These are phyloP conservation scores for Verticillium tricorpus DNA, from an alignment of 2,329 filamentous ascomycete genomes.

Conservation along the genomic window DNA sequence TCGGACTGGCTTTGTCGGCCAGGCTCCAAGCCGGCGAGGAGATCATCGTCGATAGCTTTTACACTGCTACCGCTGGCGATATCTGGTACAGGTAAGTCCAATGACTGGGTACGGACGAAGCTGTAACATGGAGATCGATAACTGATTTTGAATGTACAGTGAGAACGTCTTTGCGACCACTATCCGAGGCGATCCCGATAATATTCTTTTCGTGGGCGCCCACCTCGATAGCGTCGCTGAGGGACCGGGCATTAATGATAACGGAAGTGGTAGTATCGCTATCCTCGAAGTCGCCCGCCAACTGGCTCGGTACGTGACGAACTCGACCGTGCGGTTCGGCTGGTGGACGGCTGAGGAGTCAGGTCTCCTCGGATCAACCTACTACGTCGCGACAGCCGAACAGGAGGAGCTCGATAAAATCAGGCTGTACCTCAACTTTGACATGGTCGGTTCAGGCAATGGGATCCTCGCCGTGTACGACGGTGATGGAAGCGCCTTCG, in stretches of 20 bases:
- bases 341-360: constrained; percentile 64
- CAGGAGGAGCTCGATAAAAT: constrained; percentile 48
- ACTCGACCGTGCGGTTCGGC: constrained; percentile 57
- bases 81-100: not conserved
- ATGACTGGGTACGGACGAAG: not conserved
- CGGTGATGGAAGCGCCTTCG: constrained; percentile 48
- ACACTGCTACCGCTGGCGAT: constrained; percentile 17
- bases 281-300: constrained; percentile 55
- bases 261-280: constrained; percentile 55
- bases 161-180: constrained; percentile 59
- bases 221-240: constrained; percentile 58
- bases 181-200: constrained; percentile 51
- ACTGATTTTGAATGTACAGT: constrained; percentile 13
- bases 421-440: constrained; percentile 23
- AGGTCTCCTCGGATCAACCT: constrained; percentile 55
- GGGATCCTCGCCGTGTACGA: constrained; percentile 31
- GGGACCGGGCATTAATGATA: constrained; percentile 63
- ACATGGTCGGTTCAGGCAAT: constrained; percentile 16
- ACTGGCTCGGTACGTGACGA: constrained; percentile 52
- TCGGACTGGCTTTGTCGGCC: constrained; percentile 22
- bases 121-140: not conserved
- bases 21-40: constrained; percentile 29
- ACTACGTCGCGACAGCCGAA: constrained; percentile 48
- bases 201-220: constrained; percentile 54
- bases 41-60: constrained; percentile 1